phyloP scores from a whole-genome alignment of 768 basidiomycete genomes.

The Flagelloscypha sp. region DNA sequence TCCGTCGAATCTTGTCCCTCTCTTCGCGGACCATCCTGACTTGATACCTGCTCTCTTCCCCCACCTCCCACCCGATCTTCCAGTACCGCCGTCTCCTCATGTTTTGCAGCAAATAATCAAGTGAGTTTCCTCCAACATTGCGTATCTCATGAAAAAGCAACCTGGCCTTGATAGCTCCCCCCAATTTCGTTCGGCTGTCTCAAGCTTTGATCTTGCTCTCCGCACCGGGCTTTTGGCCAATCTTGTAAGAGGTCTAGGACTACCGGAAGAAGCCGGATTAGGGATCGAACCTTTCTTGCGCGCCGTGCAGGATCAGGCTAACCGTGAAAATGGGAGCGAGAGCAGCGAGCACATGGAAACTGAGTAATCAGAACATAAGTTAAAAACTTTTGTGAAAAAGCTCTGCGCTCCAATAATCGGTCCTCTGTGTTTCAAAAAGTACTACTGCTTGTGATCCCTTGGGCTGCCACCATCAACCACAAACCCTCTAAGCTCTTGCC shows the following conservation, averaged over 20 bases:
- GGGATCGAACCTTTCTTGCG: conserved; percentile 73
- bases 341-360: no score
- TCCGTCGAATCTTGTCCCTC: conserved; percentile 58
- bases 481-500: no score
- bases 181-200: conserved; percentile 74
- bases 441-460: no score
- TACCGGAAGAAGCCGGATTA: conserved; percentile 79
- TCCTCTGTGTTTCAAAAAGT: no score
- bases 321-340: conserved; percentile 29
- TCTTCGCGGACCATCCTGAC: conserved; percentile 64
- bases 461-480: no score
- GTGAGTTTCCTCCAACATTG: conserved; percentile 19
- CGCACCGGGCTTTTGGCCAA: conserved; percentile 70
- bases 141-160: no score
- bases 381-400: no score
- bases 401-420: no score
- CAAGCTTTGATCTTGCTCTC: conserved; percentile 77
- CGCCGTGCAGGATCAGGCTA: conserved; percentile 71
- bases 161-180: conserved; percentile 61
- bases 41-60: conserved; percentile 68
- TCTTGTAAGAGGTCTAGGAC: conserved; percentile 68
- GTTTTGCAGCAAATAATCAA: conserved; percentile 67
- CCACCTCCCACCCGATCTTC: conserved; percentile 73
- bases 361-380: no score
- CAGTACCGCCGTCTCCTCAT: conserved; percentile 58